Evolutionary conservation across 1,284 basidiomycete genomes (phyloP), one percentile per base, ranked within the genome.

Genomic region (Rhodotorula sp.): DNA sequence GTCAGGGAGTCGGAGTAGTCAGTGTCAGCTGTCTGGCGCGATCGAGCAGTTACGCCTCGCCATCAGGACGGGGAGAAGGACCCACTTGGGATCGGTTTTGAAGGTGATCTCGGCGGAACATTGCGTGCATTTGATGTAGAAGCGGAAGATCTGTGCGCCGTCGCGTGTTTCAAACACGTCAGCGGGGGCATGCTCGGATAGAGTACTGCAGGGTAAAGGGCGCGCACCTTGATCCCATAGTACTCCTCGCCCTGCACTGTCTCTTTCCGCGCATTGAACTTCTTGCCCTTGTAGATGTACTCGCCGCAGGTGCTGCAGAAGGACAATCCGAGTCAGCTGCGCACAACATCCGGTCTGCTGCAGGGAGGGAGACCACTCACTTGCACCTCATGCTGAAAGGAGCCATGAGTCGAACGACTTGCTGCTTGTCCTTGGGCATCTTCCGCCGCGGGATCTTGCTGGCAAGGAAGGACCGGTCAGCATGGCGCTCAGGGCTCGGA

Each of bases 31-130:
- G 38, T 43, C 10, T 43, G 38, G 12, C 38, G 38, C 10, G 38
- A 43, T 43, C 38, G 38, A 8, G 10, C 26, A 6, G 12, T 14
- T 18, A 3, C 7, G 31, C 18, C 60, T n/a, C 21, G 8, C 12
- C 43, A 38, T 15, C 14, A 12, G 5, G 28, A 19, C 6, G 16
- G 14, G 26, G 5, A 38, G 14, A 45, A 45, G 6, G 43, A 59
- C 71, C 18, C n/a, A 76, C 85, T 95, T 95, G 15, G 95, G 97
- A 80, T 99, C 97, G 0, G 95, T 99, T 82, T 98, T 98, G 88
- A 99, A 99, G 0, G 97, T 99, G 77, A 99, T 98, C 81, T 99
- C 97, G 14, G 95, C 91, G 3, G 93, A 97, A 80, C 94, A 97
- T 59, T 93, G 84, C 10, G 93, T 94, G 79, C 94, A 85, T 80